phyloP scores from a whole-genome alignment of 805 yeast genomes.

The Starmerella ratchasimensis region DNA sequence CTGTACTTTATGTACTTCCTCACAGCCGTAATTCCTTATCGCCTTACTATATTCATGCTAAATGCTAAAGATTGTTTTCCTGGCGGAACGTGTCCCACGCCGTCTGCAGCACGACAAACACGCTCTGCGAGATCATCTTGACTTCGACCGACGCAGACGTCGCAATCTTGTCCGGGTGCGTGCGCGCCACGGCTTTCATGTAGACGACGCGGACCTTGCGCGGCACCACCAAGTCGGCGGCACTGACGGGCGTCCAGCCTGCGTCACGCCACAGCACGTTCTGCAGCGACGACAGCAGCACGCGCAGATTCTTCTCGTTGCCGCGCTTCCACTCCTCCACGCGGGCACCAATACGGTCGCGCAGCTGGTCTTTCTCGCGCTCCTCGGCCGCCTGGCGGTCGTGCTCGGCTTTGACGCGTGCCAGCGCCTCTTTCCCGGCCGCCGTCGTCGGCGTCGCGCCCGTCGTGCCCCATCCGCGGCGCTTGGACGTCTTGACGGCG shows the following conservation, averaged over 20 bases:
- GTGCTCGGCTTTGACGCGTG: constrained; percentile 38
- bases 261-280: constrained; percentile 51
- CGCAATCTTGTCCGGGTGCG: constrained; percentile 75
- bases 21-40: no score
- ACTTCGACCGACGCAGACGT: constrained; percentile 47
- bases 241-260: constrained; percentile 51
- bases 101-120: constrained; percentile 66
- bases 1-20: no score
- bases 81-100: constrained; percentile 79
- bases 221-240: constrained; percentile 71
- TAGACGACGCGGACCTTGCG: constrained; percentile 78
- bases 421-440: constrained; percentile 35
- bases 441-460: constrained; percentile 22
- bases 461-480: constrained; percentile 19
- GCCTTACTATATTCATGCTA: not conserved
- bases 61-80: constrained; percentile 14
- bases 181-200: constrained; percentile 63
- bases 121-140: constrained; percentile 73
- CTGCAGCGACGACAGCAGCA: constrained; percentile 56
- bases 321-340: constrained; percentile 55
- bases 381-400: constrained; percentile 36
- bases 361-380: constrained; percentile 43
- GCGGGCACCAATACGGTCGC: constrained; percentile 46
- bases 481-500: constrained; percentile 16
- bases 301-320: constrained; percentile 69